Conservation (phyloP, 2,329 filamentous ascomycete species). For the Epicoccum sorghinum region DNA sequence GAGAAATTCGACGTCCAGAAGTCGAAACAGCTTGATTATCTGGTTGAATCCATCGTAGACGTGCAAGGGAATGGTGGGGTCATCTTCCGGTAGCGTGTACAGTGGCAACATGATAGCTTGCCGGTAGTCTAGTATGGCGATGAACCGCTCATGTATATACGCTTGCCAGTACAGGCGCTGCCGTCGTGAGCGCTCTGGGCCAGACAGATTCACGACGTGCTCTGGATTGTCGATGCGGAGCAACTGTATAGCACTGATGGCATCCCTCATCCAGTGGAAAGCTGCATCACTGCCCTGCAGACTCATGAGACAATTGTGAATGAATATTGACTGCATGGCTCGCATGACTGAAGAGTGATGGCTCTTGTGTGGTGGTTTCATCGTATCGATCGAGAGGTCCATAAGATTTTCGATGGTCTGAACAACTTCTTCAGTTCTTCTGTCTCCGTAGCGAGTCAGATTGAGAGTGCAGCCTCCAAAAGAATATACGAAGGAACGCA, state of each 20-base stretch:
- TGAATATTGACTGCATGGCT: conserved; percentile 59
- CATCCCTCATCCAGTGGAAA: conserved; percentile 59
- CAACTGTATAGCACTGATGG: conserved; percentile 49
- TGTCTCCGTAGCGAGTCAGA: conserved; percentile 46
- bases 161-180: conserved; percentile 63
- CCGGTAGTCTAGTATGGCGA: conserved; percentile 59
- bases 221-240: conserved; percentile 52
- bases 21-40: conserved; percentile 53
- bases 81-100: conserved; percentile 48
- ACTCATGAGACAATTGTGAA: conserved; percentile 60
- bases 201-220: conserved; percentile 37
- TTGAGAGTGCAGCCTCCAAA: conserved; percentile 56
- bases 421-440: conserved; percentile 40
- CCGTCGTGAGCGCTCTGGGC: conserved; percentile 49
- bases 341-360: conserved; percentile 53
- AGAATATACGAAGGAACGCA: conserved; percentile 52
- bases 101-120: conserved; percentile 51
- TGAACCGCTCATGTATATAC: conserved; percentile 63
- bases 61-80: conserved; percentile 46
- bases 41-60: conserved; percentile 54
- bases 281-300: conserved; percentile 57
- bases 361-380: conserved; percentile 48
- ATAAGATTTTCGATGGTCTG: conserved; percentile 42
- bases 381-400: conserved; percentile 45
- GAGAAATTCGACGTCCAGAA: conserved; percentile 54